Base-by-base conservation (phyloP, 108 stramenopile species). In the Seminavis robusta region DNA sequence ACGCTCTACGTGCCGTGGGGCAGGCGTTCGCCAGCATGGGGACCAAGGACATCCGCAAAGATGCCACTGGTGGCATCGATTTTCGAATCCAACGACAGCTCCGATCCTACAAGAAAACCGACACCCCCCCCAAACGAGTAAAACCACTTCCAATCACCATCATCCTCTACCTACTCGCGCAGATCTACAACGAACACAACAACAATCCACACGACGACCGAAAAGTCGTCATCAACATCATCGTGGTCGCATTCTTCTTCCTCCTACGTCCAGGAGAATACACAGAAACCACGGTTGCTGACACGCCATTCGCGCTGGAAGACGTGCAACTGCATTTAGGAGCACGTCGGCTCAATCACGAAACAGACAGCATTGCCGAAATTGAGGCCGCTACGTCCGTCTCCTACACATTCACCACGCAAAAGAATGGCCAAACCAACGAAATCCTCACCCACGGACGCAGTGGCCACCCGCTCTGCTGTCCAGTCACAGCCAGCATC, bases 161-260 rank as follows among this genome's bases (percentile, higher is more conserved):
- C 4, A 4, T 56, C 16, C n/a, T n/a, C n/a, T n/a, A n/a, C n/a
- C n/a, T n/a, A n/a, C n/a, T n/a, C n/a, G n/a, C n/a, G n/a, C n/a
- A n/a, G n/a, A n/a, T n/a, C n/a, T n/a, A n/a, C n/a, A n/a, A n/a
- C n/a, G n/a, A n/a, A n/a, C n/a, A n/a, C n/a, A n/a, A n/a, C n/a
- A n/a, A n/a, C n/a, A n/a, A n/a, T n/a, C n/a, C n/a, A n/a, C 33
- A 16, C 28, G 11, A 24, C 38, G 45, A 32, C 5, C 48, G 20
- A 4, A 36, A 10, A 2, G 74, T 74, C 0, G 33, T 46, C 1
- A 47, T 64, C 8, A 68, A 76, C 41, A 62, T 73, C 63, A 69
- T 72, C 48, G 56, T 47, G 31, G 31, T 81, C 17, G 80, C 65
- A n/a, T 77, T 77, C 65, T 81, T 74, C 63, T 77, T 54, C 47